phyloP scores from a whole-genome alignment of 768 basidiomycete genomes.

The Lactarius quietus region DNA sequence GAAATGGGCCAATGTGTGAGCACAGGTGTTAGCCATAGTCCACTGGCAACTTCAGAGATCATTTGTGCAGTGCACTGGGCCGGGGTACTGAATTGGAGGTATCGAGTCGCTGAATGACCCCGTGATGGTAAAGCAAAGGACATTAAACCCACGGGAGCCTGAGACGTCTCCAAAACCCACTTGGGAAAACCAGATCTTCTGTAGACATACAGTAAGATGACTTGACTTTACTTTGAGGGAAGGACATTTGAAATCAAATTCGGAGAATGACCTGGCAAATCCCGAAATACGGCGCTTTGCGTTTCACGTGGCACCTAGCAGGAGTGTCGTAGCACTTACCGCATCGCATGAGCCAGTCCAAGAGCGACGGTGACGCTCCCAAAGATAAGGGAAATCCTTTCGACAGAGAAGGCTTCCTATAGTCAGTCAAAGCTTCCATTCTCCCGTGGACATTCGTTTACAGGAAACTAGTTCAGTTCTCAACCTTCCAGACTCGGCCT shows the following conservation, averaged over 20 bases:
- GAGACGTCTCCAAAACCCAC: neutral
- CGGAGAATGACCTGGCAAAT: conserved; percentile 1
- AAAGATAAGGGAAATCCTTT: conserved; percentile 16
- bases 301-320: neutral
- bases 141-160: neutral
- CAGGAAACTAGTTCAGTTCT: conserved; percentile 51
- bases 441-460: neutral
- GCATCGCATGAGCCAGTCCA: conserved; percentile 20
- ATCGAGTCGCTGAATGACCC: neutral
- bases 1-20: neutral
- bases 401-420: conserved; percentile 24
- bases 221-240: no score
- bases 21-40: neutral
- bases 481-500: conserved; percentile 63
- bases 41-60: neutral
- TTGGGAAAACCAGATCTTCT: no score
- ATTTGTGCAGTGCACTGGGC: neutral
- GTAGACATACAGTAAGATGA: no score
- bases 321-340: neutral
- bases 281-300: conserved; percentile 16
- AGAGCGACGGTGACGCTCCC: conserved; percentile 9
- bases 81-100: neutral
- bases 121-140: neutral
- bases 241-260: no score
- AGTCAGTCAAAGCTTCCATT: conserved; percentile 17